Evolutionary conservation across 2,329 filamentous ascomycete genomes (phyloP), one percentile per base, ranked within the genome.

Genomic region (Ophiostoma sp.): DNA sequence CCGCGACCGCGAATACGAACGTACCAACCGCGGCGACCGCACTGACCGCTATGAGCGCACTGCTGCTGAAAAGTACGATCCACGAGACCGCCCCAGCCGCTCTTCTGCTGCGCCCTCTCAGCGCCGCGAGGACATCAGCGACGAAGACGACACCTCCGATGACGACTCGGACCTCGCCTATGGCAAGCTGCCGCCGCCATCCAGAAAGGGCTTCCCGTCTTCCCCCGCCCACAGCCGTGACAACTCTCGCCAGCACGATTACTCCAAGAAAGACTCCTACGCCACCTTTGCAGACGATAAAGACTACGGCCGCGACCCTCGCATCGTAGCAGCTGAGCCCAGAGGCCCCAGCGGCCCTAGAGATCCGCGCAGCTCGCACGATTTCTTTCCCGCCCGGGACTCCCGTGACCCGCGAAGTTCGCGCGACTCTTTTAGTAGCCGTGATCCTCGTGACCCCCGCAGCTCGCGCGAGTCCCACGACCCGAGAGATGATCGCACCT

Each of bases 91-190:
- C 3, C 55, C 42, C 14, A 66, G 64, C 27, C 68, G 65, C 38
- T 63, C 40, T 11, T 63, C 36, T 27, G 27, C 14, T 36, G 42
- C 66, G 2, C n/a, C 58, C 12, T 14, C 44, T 42, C 68, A 72
- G 66, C 67, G 72, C 70, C 67, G 71, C 55, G 55, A 44, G 58
- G 67, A 62, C 70, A 69, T 42, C 69, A 66, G 71, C 14, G 67
- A 63, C 40, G 62, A 65, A 68, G 70, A 60, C 66, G 66, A 72
- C 47, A 65, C 27, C n/a, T 62, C 38, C 41, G 64, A 66, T 52
- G 68, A 69, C n/a, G 70, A 66, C 45, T 67, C 67, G 8, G 69
- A 83, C 68, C 76, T 86, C 9, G 83, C 83, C 3, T 86, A 86
- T 70, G 84, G 84, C 42, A 76, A 73, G 63, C 27, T 64, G 41